Percentiles rank a stretch among this genome's conserved stretches.
Evolutionary conservation across 805 yeast species (phyloP).

Genomic region (Myxozyma geophila): DNA sequence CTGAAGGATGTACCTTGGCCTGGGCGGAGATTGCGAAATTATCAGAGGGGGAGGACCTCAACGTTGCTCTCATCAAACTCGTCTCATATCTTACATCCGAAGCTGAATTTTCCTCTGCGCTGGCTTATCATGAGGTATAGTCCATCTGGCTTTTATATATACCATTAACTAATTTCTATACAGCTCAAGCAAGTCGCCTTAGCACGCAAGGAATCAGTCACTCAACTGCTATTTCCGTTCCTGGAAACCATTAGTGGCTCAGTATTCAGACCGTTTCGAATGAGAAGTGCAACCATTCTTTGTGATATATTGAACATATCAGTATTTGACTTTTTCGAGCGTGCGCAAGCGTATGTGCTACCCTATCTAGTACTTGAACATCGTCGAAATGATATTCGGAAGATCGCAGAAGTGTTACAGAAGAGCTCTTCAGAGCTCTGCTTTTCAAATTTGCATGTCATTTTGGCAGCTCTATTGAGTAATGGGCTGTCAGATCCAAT

Average conservation of each 20-base stretch:
- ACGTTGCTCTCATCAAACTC: constrained; percentile 65
- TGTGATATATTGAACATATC: constrained; percentile 70
- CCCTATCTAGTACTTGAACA: constrained; percentile 75
- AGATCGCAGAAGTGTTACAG: constrained; percentile 61
- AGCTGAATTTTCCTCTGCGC: constrained; percentile 67
- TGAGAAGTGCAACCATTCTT: constrained; percentile 60
- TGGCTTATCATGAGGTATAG: constrained; percentile 66
- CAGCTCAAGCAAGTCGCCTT: constrained; percentile 48
- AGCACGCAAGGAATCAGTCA: constrained; percentile 64
- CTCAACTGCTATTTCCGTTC: constrained; percentile 79
- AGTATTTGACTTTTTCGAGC: constrained; percentile 60
- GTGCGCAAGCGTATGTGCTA: constrained; percentile 74
- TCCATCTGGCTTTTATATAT: no score
- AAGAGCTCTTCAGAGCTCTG: constrained; percentile 55
- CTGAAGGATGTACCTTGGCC: constrained; percentile 47
- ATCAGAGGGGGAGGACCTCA: constrained; percentile 68
- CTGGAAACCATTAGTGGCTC: constrained; percentile 71
- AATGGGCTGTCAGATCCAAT: constrained; percentile 56
- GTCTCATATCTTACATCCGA: constrained; percentile 67
- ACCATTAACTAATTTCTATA: not conserved
- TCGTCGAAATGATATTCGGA: constrained; percentile 63
- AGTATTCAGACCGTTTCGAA: constrained; percentile 60
- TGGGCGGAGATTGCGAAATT: constrained; percentile 70
- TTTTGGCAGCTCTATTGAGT: constrained; percentile 63
- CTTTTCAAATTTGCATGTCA: constrained; percentile 54